Evolutionary conservation across 2,329 filamentous ascomycete genomes (phyloP), one percentile per base, ranked within the genome.

Genomic region (Cladosporium oxysporum): DNA sequence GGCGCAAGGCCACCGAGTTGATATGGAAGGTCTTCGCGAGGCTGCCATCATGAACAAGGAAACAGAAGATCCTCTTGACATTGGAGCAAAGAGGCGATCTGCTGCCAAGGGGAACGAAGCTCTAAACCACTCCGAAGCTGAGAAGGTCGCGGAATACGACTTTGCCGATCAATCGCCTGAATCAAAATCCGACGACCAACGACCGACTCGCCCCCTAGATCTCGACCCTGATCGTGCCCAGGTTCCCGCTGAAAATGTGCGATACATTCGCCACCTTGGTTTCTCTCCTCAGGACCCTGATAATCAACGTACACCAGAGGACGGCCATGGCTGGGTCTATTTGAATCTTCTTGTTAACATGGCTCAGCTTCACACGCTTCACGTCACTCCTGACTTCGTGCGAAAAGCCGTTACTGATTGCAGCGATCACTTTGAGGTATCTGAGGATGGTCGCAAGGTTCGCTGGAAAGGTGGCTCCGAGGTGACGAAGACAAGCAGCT

Each of bases 341-440:
- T 79, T 95, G 7, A 95, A 95, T 71, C 79, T 96, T 0, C 82
- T 96, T 1, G 88, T 89, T 74, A 93, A 90, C 73, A 85, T 96
- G 82, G 92, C 92, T 0, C 92, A 96, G 77, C 80, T 96, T 21
- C 92, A 96, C 72, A 94, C 93, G 0, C 84, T 95, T 70, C 93
- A 92, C 66, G 91, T 96, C 1, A 93, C 92, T 0, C 84, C 89
- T 0, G 87, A 90, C 31, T 94, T 94, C 71, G 88, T 95, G 47
- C 88, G 90, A 66, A 85, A 86, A 41, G 90, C 92, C 0, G 83
- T 96, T 1, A 80, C 82, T 0, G 87, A 90, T 59, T 85, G 88
- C 69, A 94, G 91, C 71, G 84, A 85, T 23, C 91, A 90, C 71
- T 88, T 96, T 61, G 91, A 96, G 74, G 76, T 96, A 0, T 94